phyloP scores from a whole-genome alignment of 2,329 filamentous ascomycete species.

The Aspergillus floridensis region DNA sequence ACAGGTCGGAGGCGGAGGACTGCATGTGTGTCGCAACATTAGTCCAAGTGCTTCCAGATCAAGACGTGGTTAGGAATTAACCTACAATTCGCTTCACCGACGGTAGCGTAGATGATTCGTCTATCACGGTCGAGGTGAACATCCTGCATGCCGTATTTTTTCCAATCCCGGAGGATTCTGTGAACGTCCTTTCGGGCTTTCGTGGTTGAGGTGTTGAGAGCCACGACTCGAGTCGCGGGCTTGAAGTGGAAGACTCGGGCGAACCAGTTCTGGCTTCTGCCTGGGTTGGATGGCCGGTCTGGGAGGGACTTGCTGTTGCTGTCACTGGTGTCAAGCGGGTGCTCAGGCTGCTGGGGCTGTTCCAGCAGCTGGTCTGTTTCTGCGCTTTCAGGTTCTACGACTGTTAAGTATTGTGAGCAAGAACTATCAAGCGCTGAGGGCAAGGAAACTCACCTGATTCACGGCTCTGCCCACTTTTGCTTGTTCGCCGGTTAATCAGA shows the following conservation, averaged over 20 bases:
- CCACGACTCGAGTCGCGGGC: conserved; percentile 71
- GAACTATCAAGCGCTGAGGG: neutral
- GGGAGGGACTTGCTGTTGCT: conserved; percentile 10
- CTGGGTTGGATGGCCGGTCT: conserved; percentile 15
- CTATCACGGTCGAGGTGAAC: conserved; percentile 75
- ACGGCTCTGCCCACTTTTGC: conserved; percentile 31
- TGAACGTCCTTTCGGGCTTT: conserved; percentile 75
- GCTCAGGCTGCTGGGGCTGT: conserved; percentile 16
- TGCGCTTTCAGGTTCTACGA: conserved; percentile 8
- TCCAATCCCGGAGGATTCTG: conserved; percentile 74
- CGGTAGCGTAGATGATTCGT: conserved; percentile 75
- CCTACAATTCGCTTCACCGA: conserved; percentile 77
- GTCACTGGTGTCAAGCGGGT: conserved; percentile 18
- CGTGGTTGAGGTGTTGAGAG: conserved; percentile 69
- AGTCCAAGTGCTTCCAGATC: neutral
- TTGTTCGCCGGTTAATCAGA: conserved; percentile 51
- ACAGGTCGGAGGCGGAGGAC: conserved; percentile 82
- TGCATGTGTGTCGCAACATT: conserved; percentile 32
- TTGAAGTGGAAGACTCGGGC: conserved; percentile 86
- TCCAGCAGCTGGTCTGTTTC: conserved; percentile 14
- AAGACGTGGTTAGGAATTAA: conserved; percentile 9
- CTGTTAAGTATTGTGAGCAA: neutral
- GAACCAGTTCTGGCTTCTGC: conserved; percentile 74
- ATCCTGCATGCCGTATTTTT: conserved; percentile 74
- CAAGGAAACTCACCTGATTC: conserved; percentile 38